Conservation (phyloP, 345 rosid genomes). For the Orychophragmus violaceus region DNA sequence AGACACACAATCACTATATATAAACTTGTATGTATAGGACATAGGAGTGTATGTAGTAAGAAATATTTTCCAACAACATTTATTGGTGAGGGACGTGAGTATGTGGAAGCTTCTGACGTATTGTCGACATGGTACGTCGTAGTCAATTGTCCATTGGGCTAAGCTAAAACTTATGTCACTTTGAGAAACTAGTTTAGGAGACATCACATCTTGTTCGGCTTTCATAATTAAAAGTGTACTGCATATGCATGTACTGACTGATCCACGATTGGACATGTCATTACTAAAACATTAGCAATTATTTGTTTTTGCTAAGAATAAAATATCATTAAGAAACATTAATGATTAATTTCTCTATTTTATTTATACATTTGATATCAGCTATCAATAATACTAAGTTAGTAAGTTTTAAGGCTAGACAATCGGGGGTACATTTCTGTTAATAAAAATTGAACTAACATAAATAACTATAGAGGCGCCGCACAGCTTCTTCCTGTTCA, state of each 20-base stretch:
- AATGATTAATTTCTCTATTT: too few relatives aligned
- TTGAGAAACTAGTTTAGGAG: constrained; percentile 22
- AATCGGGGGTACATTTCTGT: too few relatives aligned
- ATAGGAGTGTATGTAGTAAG: not conserved
- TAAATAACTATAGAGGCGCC: too few relatives aligned
- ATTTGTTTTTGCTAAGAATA: too few relatives aligned
- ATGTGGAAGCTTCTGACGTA: constrained; percentile 6
- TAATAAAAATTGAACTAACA: too few relatives aligned
- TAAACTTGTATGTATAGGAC: not conserved
- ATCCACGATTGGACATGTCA: constrained; percentile 16
- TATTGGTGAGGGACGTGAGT: constrained; percentile 9
- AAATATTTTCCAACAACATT: not conserved
- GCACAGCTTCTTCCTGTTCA: too few relatives aligned
- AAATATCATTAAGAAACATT: too few relatives aligned
- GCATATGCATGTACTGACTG: not conserved
- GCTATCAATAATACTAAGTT: too few relatives aligned
- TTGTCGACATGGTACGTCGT: constrained; percentile 7
- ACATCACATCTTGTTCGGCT: constrained; percentile 23
- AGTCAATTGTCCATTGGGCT: constrained; percentile 3
- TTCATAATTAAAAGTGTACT: not conserved
- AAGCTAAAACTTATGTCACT: not conserved
- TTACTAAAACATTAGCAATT: constrained; percentile 11
- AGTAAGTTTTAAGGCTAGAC: too few relatives aligned
- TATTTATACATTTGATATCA: too few relatives aligned
- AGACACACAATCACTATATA: not conserved